Evolutionary conservation across 1,139 yeast genomes (phyloP).

Genomic region (Candida glucosophila): DNA sequence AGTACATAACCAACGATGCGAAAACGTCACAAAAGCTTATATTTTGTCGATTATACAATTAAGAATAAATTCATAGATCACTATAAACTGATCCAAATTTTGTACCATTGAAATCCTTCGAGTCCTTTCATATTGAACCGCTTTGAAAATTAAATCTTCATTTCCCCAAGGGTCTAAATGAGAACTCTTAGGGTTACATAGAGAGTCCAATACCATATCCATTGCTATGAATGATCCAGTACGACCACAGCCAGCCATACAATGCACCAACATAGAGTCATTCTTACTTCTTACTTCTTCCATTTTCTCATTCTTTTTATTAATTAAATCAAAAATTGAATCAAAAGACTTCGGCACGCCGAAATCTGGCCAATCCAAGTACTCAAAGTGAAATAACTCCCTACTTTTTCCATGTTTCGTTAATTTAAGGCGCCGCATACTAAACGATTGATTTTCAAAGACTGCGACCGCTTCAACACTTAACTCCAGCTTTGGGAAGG

Average conservation of each 20-base stretch:
- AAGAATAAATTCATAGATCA: conserved; percentile 33
- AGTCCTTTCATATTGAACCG: conserved; percentile 32
- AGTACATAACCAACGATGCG: too few species aligned
- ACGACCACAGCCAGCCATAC: conserved; percentile 82
- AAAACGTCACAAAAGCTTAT: too few species aligned
- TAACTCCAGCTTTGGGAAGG: too few species aligned
- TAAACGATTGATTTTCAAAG: conserved; percentile 29
- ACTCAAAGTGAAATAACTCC: conserved; percentile 57
- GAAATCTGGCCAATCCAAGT: conserved; percentile 74
- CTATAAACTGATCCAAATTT: conserved; percentile 35
- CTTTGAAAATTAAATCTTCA: conserved; percentile 44
- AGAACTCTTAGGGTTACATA: conserved; percentile 5
- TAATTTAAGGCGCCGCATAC: conserved; percentile 14
- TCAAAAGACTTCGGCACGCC: conserved; percentile 53
- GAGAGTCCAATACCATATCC: conserved; percentile 17
- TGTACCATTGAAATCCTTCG: conserved; percentile 42
- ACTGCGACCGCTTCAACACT: conserved; percentile 13
- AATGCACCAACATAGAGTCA: conserved; percentile 40
- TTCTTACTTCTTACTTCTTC: conserved; percentile 10
- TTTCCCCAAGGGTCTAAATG: conserved; percentile 14
- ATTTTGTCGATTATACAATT: conserved; percentile 15
- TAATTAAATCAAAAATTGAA: conserved; percentile 38
- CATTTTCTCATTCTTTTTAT: conserved; percentile 21
- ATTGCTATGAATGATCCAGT: conserved; percentile 70
- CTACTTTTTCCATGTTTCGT: conserved; percentile 6